A percentile compares a stretch with the other conserved stretches of the same genome.
phyloP scores from a whole-genome alignment of 495 filamentous ascomycete genomes.

The Penicillium atrosanguineum region DNA sequence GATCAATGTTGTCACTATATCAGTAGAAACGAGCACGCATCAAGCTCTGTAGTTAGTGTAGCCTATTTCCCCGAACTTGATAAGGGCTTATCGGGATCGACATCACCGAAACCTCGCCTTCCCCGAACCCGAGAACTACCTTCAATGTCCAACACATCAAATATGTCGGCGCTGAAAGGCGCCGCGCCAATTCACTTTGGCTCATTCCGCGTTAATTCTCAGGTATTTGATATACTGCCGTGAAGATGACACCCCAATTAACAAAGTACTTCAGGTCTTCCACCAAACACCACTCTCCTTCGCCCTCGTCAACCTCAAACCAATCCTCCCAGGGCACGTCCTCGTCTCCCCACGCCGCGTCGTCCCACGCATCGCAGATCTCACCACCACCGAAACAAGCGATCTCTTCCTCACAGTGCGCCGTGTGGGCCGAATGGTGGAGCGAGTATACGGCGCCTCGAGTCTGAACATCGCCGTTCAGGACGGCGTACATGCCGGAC shows the following conservation, averaged over 20 bases:
- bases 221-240: constrained; percentile 24
- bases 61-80: not conserved
- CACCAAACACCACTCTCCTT: constrained; percentile 73
- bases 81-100: constrained; percentile 8
- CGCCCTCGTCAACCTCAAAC: constrained; percentile 91
- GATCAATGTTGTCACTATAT: too few relatives aligned
- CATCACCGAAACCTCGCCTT: constrained; percentile 1
- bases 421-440: constrained; percentile 73
- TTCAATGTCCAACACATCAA: constrained; percentile 1
- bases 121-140: not conserved
- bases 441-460: constrained; percentile 62
- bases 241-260: not conserved
- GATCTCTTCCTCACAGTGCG: constrained; percentile 87
- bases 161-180: constrained; percentile 29
- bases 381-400: constrained; percentile 67
- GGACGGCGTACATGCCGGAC: constrained; percentile 83
- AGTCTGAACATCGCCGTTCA: constrained; percentile 91
- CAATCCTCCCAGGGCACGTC: constrained; percentile 89
- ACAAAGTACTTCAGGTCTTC: constrained; percentile 62
- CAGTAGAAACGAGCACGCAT: too few relatives aligned
- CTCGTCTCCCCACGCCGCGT: constrained; percentile 62
- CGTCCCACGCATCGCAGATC: constrained; percentile 71
- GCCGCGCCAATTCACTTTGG: constrained; percentile 43
- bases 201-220: constrained; percentile 45
- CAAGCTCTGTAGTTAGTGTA: too few relatives aligned